Evolutionary conservation across 129 eudicot genomes (phyloP).

Genomic region (Lactuca sativa): DNA sequence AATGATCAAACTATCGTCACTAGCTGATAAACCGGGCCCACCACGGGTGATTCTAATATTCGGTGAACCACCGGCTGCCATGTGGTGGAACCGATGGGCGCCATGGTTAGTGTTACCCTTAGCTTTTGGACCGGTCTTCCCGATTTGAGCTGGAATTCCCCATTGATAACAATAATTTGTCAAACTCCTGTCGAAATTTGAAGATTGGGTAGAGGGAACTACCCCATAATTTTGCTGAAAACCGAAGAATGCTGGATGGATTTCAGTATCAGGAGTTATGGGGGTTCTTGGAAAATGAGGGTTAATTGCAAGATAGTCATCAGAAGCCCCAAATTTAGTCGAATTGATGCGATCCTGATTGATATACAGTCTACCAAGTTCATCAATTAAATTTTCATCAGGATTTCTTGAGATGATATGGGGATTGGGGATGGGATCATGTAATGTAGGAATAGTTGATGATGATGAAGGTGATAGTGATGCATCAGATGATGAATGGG

Average conservation of each 20-base stretch:
- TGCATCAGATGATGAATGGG: slow-evolving; percentile 34
- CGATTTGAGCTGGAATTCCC: slow-evolving; percentile 47
- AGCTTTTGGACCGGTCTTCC: slow-evolving; percentile 28
- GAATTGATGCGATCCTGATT: slow-evolving; percentile 37
- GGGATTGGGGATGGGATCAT: slow-evolving; percentile 41
- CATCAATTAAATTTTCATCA: slow-evolving; percentile 40
- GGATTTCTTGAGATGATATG: slow-evolving; percentile 33
- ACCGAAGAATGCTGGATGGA: slow-evolving; percentile 28
- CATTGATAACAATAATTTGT: slow-evolving; percentile 33
- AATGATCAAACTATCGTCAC: slow-evolving; percentile 61
- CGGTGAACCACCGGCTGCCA: slow-evolving; percentile 32
- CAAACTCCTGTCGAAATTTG: slow-evolving; percentile 20
- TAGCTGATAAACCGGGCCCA: slow-evolving; percentile 27
- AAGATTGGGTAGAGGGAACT: slow-evolving; percentile 4
- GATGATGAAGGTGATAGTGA: slow-evolving; percentile 19
- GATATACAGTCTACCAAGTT: slow-evolving; percentile 43
- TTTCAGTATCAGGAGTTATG: slow-evolving; percentile 26
- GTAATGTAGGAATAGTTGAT: slow-evolving; percentile 43
- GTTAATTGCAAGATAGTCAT: slow-evolving; percentile 25
- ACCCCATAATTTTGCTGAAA: slow-evolving; percentile 34
- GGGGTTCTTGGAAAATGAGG: slow-evolving; percentile 39
- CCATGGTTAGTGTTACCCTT: slow-evolving; percentile 24
- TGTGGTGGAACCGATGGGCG: slow-evolving; percentile 27
- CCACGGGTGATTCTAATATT: slow-evolving; percentile 26
- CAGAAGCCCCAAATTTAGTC: slow-evolving; percentile 38